Percentiles rank a stretch among this genome's conserved stretches.
Evolutionary conservation across 2,329 filamentous ascomycete species (phyloP).

Genomic region (Colletotrichum magnum): DNA sequence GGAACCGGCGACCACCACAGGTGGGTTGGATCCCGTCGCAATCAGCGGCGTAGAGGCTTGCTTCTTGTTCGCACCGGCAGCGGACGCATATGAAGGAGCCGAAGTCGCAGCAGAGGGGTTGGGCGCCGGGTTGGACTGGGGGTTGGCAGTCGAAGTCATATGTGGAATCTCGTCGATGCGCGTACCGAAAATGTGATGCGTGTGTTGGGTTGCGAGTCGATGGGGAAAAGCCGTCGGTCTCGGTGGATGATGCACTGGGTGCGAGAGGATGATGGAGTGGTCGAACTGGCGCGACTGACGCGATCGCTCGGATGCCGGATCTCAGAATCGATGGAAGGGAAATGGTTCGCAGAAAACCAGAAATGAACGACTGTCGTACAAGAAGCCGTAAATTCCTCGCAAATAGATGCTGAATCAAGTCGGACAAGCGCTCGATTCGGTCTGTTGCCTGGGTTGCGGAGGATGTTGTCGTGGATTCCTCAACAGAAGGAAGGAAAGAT

Average conservation of each 20-base stretch:
- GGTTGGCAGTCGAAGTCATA: constrained; percentile 74
- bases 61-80: constrained; percentile 75
- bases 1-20: constrained; percentile 69
- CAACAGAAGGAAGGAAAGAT: constrained; percentile 40
- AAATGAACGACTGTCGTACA: constrained; percentile 38
- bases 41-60: constrained; percentile 71
- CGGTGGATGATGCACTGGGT: constrained; percentile 35
- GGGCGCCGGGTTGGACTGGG: constrained; percentile 70
- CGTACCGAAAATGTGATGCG: constrained; percentile 18
- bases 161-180: constrained; percentile 52
- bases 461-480: constrained; percentile 34
- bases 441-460: constrained; percentile 28
- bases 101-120: constrained; percentile 69
- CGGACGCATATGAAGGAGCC: constrained; percentile 76
- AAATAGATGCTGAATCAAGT: constrained; percentile 5
- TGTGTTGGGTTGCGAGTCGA: constrained; percentile 29
- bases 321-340: constrained; percentile 46
- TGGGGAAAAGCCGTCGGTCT: constrained; percentile 18
- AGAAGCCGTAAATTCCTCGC: constrained; percentile 21
- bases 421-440: constrained; percentile 27
- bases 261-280: constrained; percentile 37
- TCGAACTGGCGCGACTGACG: constrained; percentile 34
- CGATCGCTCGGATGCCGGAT: constrained; percentile 46
- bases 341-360: constrained; percentile 34
- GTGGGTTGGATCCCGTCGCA: constrained; percentile 70